A percentile compares a stretch with the other conserved stretches of the same genome.
phyloP scores from a whole-genome alignment of 2,329 filamentous ascomycete species.

The Phaeoacremonium minimum region DNA sequence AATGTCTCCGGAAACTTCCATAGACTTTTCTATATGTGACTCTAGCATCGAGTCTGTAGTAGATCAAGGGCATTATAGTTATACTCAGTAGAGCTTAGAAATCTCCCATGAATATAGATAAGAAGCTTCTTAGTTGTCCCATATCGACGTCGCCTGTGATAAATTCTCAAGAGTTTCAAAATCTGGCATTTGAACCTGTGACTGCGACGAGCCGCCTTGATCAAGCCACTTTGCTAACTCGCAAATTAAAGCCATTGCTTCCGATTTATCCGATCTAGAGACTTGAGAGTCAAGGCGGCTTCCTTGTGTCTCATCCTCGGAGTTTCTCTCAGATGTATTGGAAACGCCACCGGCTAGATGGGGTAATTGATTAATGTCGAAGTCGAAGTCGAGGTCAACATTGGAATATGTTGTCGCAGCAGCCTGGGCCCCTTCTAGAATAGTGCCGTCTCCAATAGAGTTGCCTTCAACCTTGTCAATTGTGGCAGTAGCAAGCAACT shows the following conservation, averaged over 20 bases:
- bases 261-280: neutral
- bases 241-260: slow-evolving; percentile 12
- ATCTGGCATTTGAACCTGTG: slow-evolving; percentile 28
- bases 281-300: neutral
- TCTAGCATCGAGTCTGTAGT: no score
- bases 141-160: no score
- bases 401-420: no score
- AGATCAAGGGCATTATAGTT: no score
- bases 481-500: slow-evolving; percentile 37
- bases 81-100: no score
- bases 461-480: slow-evolving; percentile 38
- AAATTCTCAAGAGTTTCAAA: slow-evolving; percentile 3
- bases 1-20: no score
- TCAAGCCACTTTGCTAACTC: slow-evolving; percentile 33
- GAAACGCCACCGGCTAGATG: no score
- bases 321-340: neutral
- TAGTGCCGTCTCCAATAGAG: slow-evolving; percentile 33
- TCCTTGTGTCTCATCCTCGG: neutral
- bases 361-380: no score
- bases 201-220: slow-evolving; percentile 22
- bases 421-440: no score
- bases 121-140: no score
- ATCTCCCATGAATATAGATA: no score
- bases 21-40: no score
- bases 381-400: slow-evolving; percentile 11